Percentiles rank a stretch among this genome's conserved stretches.
These are phyloP conservation scores for Globisporangium camurandrum DNA, from an alignment of 352 stramenopile genomes.

Conservation along the genomic window DNA sequence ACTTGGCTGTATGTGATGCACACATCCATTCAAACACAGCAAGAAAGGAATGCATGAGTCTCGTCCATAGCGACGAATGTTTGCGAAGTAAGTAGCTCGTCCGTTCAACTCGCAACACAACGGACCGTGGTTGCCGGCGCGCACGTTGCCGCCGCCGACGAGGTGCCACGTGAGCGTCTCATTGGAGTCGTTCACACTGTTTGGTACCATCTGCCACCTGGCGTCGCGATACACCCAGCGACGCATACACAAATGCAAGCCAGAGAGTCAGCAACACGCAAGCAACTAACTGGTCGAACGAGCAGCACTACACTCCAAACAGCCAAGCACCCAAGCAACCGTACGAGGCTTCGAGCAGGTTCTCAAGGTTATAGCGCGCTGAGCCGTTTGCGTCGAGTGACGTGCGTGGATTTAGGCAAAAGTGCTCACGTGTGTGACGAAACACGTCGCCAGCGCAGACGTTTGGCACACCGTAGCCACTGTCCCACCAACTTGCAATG, in stretches of 20 bases:
- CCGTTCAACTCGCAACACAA: background rate
- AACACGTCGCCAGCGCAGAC: constrained; percentile 70
- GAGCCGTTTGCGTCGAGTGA: constrained; percentile 34
- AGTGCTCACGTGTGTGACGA: constrained; percentile 25
- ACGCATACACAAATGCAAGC: too few species aligned
- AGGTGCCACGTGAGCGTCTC: constrained; percentile 46
- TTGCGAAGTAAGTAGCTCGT: too few species aligned
- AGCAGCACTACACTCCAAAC: background rate
- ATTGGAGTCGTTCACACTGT: constrained; percentile 16
- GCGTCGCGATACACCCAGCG: constrained; percentile 8
- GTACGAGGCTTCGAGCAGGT: constrained; percentile 58
- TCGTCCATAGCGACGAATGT: too few species aligned
- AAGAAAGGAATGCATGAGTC: too few species aligned
- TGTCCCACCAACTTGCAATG: constrained; percentile 77
- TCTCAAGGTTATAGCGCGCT: constrained; percentile 68
- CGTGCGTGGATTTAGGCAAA: constrained; percentile 43
- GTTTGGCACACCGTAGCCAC: constrained; percentile 56
- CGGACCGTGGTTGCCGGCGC: constrained; percentile 59
- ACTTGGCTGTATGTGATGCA: constrained; percentile 36
- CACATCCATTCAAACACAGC: too few species aligned
- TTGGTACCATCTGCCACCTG: background rate
- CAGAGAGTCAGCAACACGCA: too few species aligned
- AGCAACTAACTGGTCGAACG: background rate
- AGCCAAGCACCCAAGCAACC: background rate
- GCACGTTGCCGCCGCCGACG: constrained; percentile 34